Evolutionary conservation across 2,329 filamentous ascomycete species (phyloP), one percentile per base, ranked within the genome.

Genomic region (Venturia oleaginea): DNA sequence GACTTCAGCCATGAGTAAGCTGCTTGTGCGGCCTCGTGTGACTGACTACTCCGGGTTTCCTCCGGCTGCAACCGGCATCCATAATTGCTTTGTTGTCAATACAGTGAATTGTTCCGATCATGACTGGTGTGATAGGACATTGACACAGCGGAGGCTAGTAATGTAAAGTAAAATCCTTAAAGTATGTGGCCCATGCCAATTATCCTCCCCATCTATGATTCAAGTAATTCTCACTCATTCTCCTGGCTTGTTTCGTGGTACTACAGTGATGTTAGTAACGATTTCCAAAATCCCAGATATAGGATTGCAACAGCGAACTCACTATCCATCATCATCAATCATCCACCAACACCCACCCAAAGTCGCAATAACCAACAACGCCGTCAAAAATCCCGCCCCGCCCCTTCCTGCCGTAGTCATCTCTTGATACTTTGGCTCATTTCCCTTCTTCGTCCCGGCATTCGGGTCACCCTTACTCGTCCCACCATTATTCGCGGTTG

Each of bases 351-450:
- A 78, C 22, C 83, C 84, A 0, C 79, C 79, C 30, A 87, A 66
- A 46, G 89, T 76, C 8, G 79, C 75, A 7, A 80, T 70, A 1
- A 90, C 71, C 3, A 87, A 72, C 6, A 86, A 60, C 3, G 84
- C 73, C 0, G 89, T 92, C 61, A 85, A 67, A 66, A 91, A 82
- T 13, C 83, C 84, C 42, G 89, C 89, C 10, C 88, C 90, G 7
- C 84, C 87, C 67, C 79, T 84, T 70, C 92, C 89, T 6, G 80
- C 85, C 0, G 79, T 79, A 2, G 83, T 84, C 40, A 86, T 80
- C 1, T 64, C 63, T 2, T 59, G 38, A 8, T 30, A 59, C n/a
- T 40, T n/a, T 13, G 54, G 24, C 37, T 43, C 4, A 2, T 75
- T 66, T 1, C 1, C 5, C 10, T 38, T n/a, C 40, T 42, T 42